Evolutionary conservation across 2,329 filamentous ascomycete genomes (phyloP).

Genomic region (Colletotrichum lindemuthianum): DNA sequence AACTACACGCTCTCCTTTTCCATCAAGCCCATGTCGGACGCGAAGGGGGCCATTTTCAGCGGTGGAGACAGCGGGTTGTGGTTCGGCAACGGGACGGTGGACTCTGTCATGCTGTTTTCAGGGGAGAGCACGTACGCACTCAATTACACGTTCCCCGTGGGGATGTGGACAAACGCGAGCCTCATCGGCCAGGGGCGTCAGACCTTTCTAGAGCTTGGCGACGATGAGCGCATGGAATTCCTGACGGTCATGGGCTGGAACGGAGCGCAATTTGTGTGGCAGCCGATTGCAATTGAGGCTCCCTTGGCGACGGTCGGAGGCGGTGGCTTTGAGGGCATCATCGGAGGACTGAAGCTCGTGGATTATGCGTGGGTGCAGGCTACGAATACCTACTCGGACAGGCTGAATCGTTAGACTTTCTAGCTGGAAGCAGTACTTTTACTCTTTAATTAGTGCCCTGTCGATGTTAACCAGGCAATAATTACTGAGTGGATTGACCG

Average conservation of each 20-base stretch:
- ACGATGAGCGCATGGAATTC: constrained; percentile 30
- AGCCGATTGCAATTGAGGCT: constrained; percentile 31
- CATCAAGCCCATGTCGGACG: constrained; percentile 40
- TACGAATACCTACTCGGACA: too few relatives aligned
- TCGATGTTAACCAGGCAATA: too few relatives aligned
- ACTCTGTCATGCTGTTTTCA: constrained; percentile 33
- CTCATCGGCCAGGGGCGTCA: constrained; percentile 26
- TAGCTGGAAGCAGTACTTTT: too few relatives aligned
- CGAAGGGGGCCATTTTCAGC: constrained; percentile 30
- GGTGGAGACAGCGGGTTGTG: constrained; percentile 35
- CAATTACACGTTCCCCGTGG: constrained; percentile 36
- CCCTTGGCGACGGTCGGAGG: constrained; percentile 30
- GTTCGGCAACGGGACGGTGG: constrained; percentile 34
- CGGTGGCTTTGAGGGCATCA: constrained; percentile 27
- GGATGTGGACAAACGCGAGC: constrained; percentile 29
- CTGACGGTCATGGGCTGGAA: constrained; percentile 33
- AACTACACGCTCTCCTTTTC: constrained; percentile 64
- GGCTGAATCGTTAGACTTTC: too few relatives aligned
- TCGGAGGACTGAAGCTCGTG: constrained; percentile 33
- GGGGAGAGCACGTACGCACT: constrained; percentile 34
- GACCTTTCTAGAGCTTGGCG: constrained; percentile 31
- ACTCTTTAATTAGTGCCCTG: too few relatives aligned
- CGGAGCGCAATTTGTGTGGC: constrained; percentile 27
- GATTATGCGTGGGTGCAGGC: constrained; percentile 6
- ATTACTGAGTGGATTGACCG: too few relatives aligned